These are phyloP conservation scores for Spongospora subterranea DNA, from an alignment of 208 protist species.

Conservation along the genomic window DNA sequence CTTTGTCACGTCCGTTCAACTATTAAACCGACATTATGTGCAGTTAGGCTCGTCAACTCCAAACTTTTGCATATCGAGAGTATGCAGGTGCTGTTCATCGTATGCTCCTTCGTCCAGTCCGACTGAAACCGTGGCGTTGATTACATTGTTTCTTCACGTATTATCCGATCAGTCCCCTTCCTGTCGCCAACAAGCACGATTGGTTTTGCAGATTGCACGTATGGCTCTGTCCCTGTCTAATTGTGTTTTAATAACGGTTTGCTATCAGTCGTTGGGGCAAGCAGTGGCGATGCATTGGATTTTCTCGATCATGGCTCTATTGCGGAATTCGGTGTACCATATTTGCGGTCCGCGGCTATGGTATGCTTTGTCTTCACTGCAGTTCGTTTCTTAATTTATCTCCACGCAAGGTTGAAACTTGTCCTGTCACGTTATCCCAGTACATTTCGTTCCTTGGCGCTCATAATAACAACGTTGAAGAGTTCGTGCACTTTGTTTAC, in stretches of 20 bases:
- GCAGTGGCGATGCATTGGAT: neutral
- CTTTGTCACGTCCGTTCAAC: neutral
- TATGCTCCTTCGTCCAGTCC: no score
- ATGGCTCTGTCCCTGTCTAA: neutral
- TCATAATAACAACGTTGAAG: neutral
- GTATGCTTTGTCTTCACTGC: neutral
- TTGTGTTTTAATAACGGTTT: neutral
- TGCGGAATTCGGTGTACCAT: neutral
- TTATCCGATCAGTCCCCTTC: no score
- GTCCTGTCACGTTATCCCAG: neutral
- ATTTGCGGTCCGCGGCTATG: neutral
- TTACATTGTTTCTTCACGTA: no score
- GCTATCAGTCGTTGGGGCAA: neutral
- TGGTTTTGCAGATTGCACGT: no score
- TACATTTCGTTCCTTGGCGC: neutral
- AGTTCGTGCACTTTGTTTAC: neutral
- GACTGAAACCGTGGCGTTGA: no score
- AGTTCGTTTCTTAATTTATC: no score
- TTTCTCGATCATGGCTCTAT: neutral
- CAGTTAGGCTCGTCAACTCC: neutral
- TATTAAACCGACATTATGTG: neutral
- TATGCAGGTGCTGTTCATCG: neutral
- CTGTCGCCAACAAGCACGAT: no score
- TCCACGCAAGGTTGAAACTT: neutral
- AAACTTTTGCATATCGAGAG: neutral